Evolutionary conservation across 441 rosid species (phyloP), one percentile per base, ranked within the genome.

Genomic region (Capsella rubella): DNA sequence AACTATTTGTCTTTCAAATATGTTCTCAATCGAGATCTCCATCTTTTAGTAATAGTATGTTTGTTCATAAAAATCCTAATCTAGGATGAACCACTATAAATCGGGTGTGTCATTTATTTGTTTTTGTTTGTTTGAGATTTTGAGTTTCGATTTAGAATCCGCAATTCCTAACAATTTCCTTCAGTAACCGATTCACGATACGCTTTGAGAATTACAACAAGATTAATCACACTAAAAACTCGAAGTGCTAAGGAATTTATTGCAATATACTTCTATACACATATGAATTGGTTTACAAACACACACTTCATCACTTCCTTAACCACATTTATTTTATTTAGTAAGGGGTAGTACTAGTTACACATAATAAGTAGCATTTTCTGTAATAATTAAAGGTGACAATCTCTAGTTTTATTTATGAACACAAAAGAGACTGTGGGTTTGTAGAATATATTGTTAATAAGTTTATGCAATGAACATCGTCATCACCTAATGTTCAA

Each of bases 331-430:
- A 53, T 53, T 28, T 53, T 53, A 13, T 28, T 28, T 53, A 13
- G 14, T 2, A 28, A 53, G 35, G 31, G 40, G 2, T 10, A 32
- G 25, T 21, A 21, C 25, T 21, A 21, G 2, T 55, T 55, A 55
- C 60, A 32, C 27, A 31, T 14, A n/a, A 7, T 18, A 6, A 42
- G 53, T 21, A 54, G 35, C 47, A 43, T 43, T 10, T 29, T 28
- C 25, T 21, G 54, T 53, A n/a, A 13, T 54, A 45, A 42, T 0
- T 5, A 45, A 56, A 32, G 4, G 21, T 25, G 56, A 34, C 76
- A 64, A 64, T 54, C 71, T 64, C 76, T 3, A 4, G 71, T 72
- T 54, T 72, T 72, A 72, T 72, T 54, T 63, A 72, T 72, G 64
- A 40, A 4, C 45, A 40, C 45, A 40, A 40, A 40, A 40, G 45